phyloP scores from a whole-genome alignment of 352 stramenopile species.

The Sclerospora graminicola region DNA sequence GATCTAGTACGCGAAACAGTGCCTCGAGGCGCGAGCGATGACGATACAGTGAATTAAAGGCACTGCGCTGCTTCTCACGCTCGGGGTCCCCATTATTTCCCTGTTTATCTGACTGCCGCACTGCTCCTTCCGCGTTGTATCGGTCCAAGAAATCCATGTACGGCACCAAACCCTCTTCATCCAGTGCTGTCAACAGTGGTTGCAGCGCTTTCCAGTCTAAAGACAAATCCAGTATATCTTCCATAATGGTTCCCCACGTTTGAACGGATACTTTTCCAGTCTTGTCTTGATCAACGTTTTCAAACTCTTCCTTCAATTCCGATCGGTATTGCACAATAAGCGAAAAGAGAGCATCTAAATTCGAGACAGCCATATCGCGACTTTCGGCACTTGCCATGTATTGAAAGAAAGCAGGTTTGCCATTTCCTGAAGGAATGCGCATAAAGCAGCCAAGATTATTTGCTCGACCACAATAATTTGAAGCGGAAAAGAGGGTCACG shows the following conservation, averaged over 20 bases:
- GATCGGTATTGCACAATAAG: slow-evolving; percentile 69
- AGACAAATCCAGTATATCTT: slow-evolving; percentile 67
- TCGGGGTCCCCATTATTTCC: slow-evolving; percentile 29
- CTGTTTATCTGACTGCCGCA: slow-evolving; percentile 11
- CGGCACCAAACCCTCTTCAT: slow-evolving; percentile 54
- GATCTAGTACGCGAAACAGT: slow-evolving; percentile 75
- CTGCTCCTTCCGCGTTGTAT: slow-evolving; percentile 55
- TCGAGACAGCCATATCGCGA: slow-evolving; percentile 70
- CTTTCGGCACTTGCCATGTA: slow-evolving; percentile 79
- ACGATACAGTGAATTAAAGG: slow-evolving; percentile 78
- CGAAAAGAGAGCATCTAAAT: slow-evolving; percentile 77
- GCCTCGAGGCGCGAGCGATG: slow-evolving; percentile 72
- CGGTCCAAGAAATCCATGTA: slow-evolving; percentile 67
- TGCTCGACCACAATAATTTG: slow-evolving; percentile 78
- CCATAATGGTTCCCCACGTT: slow-evolving; percentile 57
- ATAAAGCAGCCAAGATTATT: slow-evolving; percentile 85
- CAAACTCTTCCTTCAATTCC: slow-evolving; percentile 54
- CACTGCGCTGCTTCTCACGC: slow-evolving; percentile 40
- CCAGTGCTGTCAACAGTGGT: slow-evolving; percentile 59
- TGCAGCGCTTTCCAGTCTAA: slow-evolving; percentile 73
- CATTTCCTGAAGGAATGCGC: slow-evolving; percentile 54
- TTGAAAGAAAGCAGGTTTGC: slow-evolving; percentile 81
- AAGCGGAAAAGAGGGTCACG: slow-evolving; percentile 81
- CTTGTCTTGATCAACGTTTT: slow-evolving; percentile 33
- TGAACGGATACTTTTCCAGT: slow-evolving; percentile 36